A percentile compares a stretch with the other conserved stretches of the same genome.
Conservation (phyloP, 768 basidiomycete species). For the Polyporus arcularius region DNA sequence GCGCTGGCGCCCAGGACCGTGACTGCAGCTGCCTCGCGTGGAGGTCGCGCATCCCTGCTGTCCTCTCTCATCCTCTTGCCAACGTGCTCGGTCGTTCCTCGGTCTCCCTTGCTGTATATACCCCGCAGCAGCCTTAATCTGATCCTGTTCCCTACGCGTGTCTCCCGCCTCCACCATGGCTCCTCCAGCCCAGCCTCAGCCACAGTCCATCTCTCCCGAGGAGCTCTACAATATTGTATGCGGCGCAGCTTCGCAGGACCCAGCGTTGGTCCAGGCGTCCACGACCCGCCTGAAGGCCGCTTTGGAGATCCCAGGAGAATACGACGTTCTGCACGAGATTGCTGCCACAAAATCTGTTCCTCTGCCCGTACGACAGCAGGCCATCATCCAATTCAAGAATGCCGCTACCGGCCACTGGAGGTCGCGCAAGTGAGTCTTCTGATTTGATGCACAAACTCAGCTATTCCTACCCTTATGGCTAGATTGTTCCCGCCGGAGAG, state of each 20-base stretch:
- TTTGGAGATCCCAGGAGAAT: conserved; percentile 69
- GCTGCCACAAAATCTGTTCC: conserved; percentile 63
- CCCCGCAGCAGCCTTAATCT: not conserved
- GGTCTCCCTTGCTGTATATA: not conserved
- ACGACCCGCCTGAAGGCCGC: conserved; percentile 66
- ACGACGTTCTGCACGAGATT: conserved; percentile 72
- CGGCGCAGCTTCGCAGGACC: conserved; percentile 74
- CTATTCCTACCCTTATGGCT: conserved; percentile 14
- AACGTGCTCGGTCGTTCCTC: conserved; percentile 1
- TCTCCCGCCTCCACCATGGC: not conserved
- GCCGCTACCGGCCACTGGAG: conserved; percentile 73
- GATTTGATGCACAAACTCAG: not conserved
- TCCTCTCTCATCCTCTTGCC: not conserved
- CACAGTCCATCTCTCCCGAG: conserved; percentile 50
- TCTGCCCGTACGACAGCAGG: conserved; percentile 69
- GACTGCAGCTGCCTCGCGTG: not conserved
- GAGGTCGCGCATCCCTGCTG: not conserved
- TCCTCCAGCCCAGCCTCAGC: conserved; percentile 7
- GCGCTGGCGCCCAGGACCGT: not conserved
- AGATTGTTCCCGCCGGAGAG: conserved; percentile 75
- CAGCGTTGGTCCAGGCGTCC: conserved; percentile 46
- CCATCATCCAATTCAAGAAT: conserved; percentile 91
- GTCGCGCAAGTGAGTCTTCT: conserved; percentile 62
- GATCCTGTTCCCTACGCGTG: not conserved
- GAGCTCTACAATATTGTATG: conserved; percentile 69